Percentiles rank a stretch among this genome's conserved stretches.
phyloP scores from a whole-genome alignment of 331 rosid genomes.

The Acacia pycnantha region DNA sequence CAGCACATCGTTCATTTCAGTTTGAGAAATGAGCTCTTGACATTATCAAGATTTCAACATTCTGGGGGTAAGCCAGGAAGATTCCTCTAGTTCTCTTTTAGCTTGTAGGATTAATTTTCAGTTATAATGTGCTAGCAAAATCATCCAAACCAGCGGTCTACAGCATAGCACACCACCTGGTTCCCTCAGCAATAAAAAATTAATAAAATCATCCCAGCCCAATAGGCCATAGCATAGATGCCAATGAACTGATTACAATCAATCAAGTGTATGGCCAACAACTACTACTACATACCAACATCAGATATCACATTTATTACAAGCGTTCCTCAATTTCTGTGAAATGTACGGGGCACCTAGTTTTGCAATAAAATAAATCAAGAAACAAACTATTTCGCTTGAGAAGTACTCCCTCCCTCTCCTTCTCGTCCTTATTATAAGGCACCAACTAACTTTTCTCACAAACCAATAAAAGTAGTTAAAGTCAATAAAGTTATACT shows the following conservation, averaged over 20 bases:
- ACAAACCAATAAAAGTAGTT: no score
- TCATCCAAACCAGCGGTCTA: conserved; percentile 7
- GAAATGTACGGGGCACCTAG: neutral
- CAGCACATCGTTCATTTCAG: neutral
- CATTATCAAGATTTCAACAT: conserved; percentile 25
- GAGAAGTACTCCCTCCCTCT: no score
- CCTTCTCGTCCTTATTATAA: no score
- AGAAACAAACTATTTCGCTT: neutral
- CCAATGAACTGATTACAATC: neutral
- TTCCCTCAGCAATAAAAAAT: neutral
- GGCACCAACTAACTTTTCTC: no score
- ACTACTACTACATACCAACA: neutral
- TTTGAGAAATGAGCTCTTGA: neutral
- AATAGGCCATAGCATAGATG: neutral
- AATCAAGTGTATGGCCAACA: conserved; percentile 11
- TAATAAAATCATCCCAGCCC: conserved; percentile 26
- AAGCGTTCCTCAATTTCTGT: neutral
- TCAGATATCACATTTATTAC: neutral
- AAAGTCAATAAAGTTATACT: no score
- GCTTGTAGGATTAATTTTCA: neutral
- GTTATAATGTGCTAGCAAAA: neutral
- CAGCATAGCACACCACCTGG: neutral
- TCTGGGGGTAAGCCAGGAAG: neutral
- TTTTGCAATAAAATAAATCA: neutral
- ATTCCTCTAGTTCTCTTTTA: conserved; percentile 9